Base-by-base conservation (phyloP, 768 basidiomycete species). In the Suillus cothurnatus region DNA sequence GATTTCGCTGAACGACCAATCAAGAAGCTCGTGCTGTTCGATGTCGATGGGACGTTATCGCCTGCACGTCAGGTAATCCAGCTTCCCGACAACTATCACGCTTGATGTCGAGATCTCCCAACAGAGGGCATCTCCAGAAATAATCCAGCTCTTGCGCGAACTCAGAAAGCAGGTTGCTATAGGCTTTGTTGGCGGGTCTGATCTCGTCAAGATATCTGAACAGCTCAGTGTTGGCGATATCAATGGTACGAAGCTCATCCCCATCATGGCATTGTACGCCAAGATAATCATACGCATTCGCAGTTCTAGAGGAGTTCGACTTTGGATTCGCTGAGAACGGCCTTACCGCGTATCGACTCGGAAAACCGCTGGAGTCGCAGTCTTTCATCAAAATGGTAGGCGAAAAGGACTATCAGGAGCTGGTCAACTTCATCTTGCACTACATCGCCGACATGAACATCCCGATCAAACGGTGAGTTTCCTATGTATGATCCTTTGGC, bases 311-410 rank as follows among this genome's bases (percentile, higher is more conserved):
- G 0, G 85, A 88, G 64, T 99, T 94, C 71, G 97, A 99, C 78
- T 99, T 91, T 72, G 86, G 79, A 11, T 99, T 99, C 70, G 89
- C 92, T 32, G 97, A 99, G 82, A 99, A 99, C 72, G 97, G 97
- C 14, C 78, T 99, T 55, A 93, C 85, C 2, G 97, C 96, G 1
- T 97, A 86, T 82, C 95, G 91, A 77, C 78, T 91, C 19, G 93
- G 93, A 17, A 82, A 92, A 74, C 79, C 79, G 31, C 82, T 99
- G 19, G 84, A 81, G 19, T 88, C 93, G 0, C 86, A 94, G 69
- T 92, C 92, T 0, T 99, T 97, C 79, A 99, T 99, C 80, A 84
- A 89, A 60, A 88, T 83, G 66, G 70, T 99, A 43, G 97, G 97
- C 19, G 97, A 99, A 77, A 95, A 97, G 55, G 85, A 86, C 65